These are phyloP conservation scores for Blastomyces parvus DNA, from an alignment of 2,329 filamentous ascomycete genomes.

Conservation along the genomic window DNA sequence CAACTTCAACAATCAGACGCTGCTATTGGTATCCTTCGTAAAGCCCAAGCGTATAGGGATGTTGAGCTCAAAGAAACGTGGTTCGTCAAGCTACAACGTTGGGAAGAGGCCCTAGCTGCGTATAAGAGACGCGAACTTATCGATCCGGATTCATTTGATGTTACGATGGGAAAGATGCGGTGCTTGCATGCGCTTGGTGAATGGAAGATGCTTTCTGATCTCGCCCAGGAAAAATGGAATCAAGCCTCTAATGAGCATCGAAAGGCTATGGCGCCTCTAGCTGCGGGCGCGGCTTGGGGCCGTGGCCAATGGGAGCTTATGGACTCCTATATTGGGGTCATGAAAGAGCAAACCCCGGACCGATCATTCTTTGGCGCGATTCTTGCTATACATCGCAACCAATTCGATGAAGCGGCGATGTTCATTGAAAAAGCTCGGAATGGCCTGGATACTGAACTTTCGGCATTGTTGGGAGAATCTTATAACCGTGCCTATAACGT, in stretches of 20 bases:
- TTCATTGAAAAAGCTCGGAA: constrained; percentile 90
- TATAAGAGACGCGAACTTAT: constrained; percentile 67
- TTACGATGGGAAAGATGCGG: constrained; percentile 99
- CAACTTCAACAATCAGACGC: constrained; percentile 97
- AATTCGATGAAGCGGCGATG: constrained; percentile 79
- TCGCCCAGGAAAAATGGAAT: constrained; percentile 89
- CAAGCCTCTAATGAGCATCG: constrained; percentile 81
- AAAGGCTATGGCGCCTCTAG: constrained; percentile 81
- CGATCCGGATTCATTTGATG: constrained; percentile 71
- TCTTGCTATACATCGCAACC: constrained; percentile 85
- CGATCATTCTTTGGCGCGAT: constrained; percentile 97
- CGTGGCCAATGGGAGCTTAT: constrained; percentile 95
- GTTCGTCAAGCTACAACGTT: constrained; percentile 97
- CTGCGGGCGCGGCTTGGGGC: constrained; percentile 93
- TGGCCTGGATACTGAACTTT: constrained; percentile 88
- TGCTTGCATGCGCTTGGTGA: constrained; percentile 94
- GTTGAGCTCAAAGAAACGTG: constrained; percentile 95
- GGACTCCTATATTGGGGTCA: constrained; percentile 91
- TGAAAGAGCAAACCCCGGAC: constrained; percentile 89
- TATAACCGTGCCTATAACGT: constrained; percentile 97
- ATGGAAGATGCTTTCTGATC: constrained; percentile 83
- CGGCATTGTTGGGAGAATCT: constrained; percentile 91
- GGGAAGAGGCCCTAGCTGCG: constrained; percentile 91
- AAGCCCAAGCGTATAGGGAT: constrained; percentile 90
- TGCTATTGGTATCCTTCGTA: constrained; percentile 91